phyloP scores from a whole-genome alignment of 2,329 filamentous ascomycete genomes.

The Cadophora sp. region DNA sequence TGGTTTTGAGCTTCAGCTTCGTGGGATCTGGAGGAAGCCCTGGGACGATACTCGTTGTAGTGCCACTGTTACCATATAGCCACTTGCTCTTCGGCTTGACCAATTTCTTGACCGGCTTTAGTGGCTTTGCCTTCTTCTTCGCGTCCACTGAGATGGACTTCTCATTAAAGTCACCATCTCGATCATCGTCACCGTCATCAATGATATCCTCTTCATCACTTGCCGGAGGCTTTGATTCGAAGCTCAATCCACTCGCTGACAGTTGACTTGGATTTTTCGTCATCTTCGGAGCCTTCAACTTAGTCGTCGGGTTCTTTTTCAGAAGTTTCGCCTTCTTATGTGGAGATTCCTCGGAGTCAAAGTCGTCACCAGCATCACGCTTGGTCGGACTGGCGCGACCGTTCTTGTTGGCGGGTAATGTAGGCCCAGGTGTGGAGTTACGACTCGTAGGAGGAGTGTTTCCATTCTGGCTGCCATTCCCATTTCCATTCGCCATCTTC shows the following conservation, averaged over 20 bases:
- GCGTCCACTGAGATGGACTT: conserved; percentile 34
- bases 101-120: conserved; percentile 22
- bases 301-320: conserved; percentile 38
- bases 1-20: conserved; percentile 22
- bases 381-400: conserved; percentile 42
- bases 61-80: conserved; percentile 17
- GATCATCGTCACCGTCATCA: conserved; percentile 39
- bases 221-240: conserved; percentile 29
- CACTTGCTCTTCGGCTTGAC: conserved; percentile 23
- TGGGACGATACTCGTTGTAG: not conserved
- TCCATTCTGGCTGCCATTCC: conserved; percentile 56
- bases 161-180: conserved; percentile 39
- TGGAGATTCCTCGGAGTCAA: conserved; percentile 41
- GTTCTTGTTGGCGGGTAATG: conserved; percentile 33
- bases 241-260: conserved; percentile 30
- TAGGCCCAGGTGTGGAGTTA: conserved; percentile 64
- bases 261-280: conserved; percentile 29
- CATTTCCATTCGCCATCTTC: conserved; percentile 65
- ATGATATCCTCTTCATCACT: conserved; percentile 28
- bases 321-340: conserved; percentile 42
- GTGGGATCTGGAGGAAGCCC: conserved; percentile 14
- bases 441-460: conserved; percentile 67
- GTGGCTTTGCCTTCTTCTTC: conserved; percentile 37
- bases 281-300: conserved; percentile 33
- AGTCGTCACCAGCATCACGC: conserved; percentile 42